Evolutionary conservation across 2,329 filamentous ascomycete genomes (phyloP).

Genomic region (Scopulariopsis brevicaulis): DNA sequence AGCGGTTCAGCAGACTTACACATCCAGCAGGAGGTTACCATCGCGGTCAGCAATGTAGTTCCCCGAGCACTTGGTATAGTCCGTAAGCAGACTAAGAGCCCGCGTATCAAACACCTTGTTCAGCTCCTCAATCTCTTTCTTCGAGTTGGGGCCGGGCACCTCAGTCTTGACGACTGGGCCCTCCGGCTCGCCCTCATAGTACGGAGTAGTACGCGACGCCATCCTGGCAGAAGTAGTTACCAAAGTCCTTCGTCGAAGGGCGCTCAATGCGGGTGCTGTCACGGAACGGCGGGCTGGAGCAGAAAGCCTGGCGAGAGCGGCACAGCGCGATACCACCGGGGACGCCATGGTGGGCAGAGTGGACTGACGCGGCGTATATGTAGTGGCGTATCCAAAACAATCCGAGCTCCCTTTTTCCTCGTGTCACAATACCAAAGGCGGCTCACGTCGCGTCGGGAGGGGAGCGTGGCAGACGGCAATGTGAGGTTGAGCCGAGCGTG

Average conservation of each 20-base stretch:
- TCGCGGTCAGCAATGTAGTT: constrained; percentile 73
- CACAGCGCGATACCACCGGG: neutral
- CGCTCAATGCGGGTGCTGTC: neutral
- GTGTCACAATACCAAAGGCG: neutral
- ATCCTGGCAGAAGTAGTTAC: neutral
- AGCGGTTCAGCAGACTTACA: constrained; percentile 34
- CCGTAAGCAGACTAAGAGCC: constrained; percentile 71
- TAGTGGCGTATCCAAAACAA: neutral
- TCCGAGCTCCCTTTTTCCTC: neutral
- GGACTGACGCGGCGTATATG: neutral
- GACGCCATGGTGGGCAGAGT: neutral
- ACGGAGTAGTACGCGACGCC: constrained; percentile 11
- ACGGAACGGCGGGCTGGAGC: neutral
- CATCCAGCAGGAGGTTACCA: constrained; percentile 62
- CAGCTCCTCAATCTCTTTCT: constrained; percentile 58
- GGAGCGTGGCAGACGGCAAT: neutral
- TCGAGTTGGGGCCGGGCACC: constrained; percentile 68
- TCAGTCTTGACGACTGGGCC: constrained; percentile 41
- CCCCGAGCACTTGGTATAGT: constrained; percentile 63
- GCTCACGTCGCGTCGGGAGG: neutral
- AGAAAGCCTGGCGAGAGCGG: neutral
- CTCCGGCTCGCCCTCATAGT: constrained; percentile 37
- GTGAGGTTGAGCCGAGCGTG: neutral
- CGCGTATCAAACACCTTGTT: constrained; percentile 75
- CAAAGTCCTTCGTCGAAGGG: neutral